A percentile compares a stretch with the other conserved stretches of the same genome.
Evolutionary conservation across 176 grass and related monocot species (phyloP).

Genomic region (Thinopyrum elongatum): DNA sequence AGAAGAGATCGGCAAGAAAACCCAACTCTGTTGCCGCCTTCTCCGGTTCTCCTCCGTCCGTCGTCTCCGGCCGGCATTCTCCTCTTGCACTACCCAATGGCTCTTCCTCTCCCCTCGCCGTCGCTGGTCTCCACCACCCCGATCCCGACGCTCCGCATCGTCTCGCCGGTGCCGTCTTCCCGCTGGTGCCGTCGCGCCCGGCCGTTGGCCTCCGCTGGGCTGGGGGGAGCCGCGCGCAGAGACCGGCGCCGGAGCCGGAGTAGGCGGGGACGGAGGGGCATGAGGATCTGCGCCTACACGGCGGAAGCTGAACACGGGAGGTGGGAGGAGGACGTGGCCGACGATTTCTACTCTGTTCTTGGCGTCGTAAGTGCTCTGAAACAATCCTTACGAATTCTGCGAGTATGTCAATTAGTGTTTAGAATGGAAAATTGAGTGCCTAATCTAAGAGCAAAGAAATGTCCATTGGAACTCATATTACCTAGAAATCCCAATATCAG

Average conservation of each 20-base stretch:
- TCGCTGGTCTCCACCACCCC: conserved; percentile 21
- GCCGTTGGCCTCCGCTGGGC: background rate
- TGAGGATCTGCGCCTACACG: conserved; percentile 26
- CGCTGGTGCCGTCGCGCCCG: conserved; percentile 23
- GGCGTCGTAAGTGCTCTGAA: conserved; percentile 54
- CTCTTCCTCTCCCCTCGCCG: background rate
- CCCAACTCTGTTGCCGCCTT: conserved; percentile 2
- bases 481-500: background rate
- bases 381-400: background rate
- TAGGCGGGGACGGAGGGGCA: conserved; percentile 7
- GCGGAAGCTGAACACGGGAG: conserved; percentile 33
- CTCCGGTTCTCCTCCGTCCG: background rate
- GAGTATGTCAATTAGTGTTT: background rate
- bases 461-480: no score
- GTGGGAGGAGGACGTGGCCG: conserved; percentile 46
- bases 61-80: background rate
- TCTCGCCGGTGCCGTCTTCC: conserved; percentile 14
- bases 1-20: background rate
- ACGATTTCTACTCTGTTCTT: conserved; percentile 87
- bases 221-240: background rate
- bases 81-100: background rate
- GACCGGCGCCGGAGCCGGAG: conserved; percentile 4
- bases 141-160: background rate
- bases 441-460: background rate
- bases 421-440: background rate